A percentile compares a stretch with the other conserved stretches of the same genome.
Conservation (phyloP, 2,329 filamentous ascomycete species). For the Alternaria gaisen region DNA sequence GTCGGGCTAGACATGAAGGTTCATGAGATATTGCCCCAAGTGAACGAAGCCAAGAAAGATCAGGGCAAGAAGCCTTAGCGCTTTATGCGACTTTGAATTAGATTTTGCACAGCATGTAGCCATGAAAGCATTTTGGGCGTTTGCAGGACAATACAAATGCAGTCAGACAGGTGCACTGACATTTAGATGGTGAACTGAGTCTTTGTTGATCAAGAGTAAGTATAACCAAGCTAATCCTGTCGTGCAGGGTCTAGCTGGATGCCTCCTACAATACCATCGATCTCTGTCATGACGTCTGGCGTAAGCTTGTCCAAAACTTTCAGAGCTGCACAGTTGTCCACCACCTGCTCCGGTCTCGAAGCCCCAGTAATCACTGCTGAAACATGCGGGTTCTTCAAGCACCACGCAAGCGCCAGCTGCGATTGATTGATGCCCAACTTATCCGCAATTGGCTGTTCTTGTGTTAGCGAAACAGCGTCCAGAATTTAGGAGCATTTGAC, state of each 20-base stretch:
- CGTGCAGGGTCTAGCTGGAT: slow-evolving; percentile 33
- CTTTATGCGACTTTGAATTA: no score
- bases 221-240: slow-evolving; percentile 26
- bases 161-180: neutral
- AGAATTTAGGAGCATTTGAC: neutral
- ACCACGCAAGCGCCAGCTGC: slow-evolving; percentile 47
- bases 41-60: slow-evolving; percentile 6
- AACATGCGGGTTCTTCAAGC: slow-evolving; percentile 48
- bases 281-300: slow-evolving; percentile 56
- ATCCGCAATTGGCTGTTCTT: slow-evolving; percentile 63
- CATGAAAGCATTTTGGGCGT: neutral
- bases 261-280: slow-evolving; percentile 43
- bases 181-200: neutral
- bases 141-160: neutral
- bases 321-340: slow-evolving; percentile 54
- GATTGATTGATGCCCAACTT: slow-evolving; percentile 67
- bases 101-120: neutral
- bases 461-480: slow-evolving; percentile 14
- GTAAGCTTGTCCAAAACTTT: slow-evolving; percentile 56
- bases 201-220: neutral
- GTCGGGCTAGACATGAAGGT: slow-evolving; percentile 88
- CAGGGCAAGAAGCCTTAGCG: slow-evolving; percentile 6
- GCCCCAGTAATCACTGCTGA: slow-evolving; percentile 43
- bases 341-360: slow-evolving; percentile 40
- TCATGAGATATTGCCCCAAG: slow-evolving; percentile 59